Conservation (phyloP, 176 grass and related monocot genomes). For the Oryza punctata region DNA sequence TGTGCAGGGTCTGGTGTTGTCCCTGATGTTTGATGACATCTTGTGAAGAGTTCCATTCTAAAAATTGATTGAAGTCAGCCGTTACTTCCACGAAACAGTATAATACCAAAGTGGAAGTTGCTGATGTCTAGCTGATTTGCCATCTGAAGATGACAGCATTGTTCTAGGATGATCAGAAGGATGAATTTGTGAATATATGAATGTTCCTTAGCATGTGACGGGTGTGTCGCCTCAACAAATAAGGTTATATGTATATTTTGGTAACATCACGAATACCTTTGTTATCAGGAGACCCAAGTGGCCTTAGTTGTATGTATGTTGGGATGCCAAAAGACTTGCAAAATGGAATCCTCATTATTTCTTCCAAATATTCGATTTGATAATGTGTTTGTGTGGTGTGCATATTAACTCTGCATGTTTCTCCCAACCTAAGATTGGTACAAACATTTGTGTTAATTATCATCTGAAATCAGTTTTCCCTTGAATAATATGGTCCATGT, state of each 20-base stretch:
- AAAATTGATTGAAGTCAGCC: constrained; percentile 8
- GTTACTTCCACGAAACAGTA: background rate
- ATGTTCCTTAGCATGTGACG: constrained; percentile 18
- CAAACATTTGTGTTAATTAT: background rate
- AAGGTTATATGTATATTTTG: constrained; percentile 47
- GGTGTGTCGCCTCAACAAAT: constrained; percentile 39
- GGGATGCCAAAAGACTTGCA: background rate
- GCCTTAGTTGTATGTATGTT: constrained; percentile 40
- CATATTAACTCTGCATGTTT: too few species aligned
- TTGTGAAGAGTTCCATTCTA: constrained; percentile 36
- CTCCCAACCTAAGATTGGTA: too few species aligned
- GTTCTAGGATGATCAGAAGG: constrained; percentile 6
- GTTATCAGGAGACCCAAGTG: constrained; percentile 6
- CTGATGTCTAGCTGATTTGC: constrained; percentile 1
- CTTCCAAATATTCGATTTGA: constrained; percentile 2
- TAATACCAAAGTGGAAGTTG: background rate
- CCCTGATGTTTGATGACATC: constrained; percentile 69
- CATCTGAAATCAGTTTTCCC: background rate
- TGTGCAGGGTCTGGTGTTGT: constrained; percentile 65
- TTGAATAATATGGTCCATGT: background rate
- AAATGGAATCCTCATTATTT: constrained; percentile 13
- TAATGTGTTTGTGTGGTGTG: background rate
- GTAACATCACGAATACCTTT: constrained; percentile 17
- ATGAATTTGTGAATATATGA: constrained; percentile 54
- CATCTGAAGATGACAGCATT: constrained; percentile 24